phyloP scores from a whole-genome alignment of 345 rosid species.

The Mercurialis annua region DNA sequence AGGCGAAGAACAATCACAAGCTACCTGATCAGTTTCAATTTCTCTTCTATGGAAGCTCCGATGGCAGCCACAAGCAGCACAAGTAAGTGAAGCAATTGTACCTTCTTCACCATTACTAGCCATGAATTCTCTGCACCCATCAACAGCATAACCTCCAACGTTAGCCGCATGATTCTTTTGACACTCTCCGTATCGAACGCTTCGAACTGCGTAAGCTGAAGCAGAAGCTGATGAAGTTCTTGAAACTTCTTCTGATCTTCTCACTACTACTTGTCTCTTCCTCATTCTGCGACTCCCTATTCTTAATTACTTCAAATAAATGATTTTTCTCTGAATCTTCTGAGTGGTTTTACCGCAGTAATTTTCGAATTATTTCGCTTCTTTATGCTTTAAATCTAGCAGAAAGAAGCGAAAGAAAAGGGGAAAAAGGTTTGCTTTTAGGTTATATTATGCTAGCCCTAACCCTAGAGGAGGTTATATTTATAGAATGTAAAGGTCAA shows the following conservation, averaged over 20 bases:
- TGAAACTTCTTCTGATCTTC: constrained; percentile 51
- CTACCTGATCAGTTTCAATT: constrained; percentile 53
- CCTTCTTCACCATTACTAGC: constrained; percentile 50
- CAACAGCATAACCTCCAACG: constrained; percentile 68
- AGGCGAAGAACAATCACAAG: constrained; percentile 56
- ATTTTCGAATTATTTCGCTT: constrained; percentile 9
- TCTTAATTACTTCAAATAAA: neutral
- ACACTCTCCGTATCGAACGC: constrained; percentile 65
- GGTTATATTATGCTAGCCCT: constrained; percentile 35
- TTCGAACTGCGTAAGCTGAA: constrained; percentile 42
- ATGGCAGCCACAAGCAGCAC: constrained; percentile 41
- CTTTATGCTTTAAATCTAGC: constrained; percentile 5
- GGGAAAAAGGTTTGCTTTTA: constrained; percentile 16
- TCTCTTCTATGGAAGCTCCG: constrained; percentile 33
- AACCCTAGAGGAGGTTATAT: constrained; percentile 45
- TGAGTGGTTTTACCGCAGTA: constrained; percentile 1
- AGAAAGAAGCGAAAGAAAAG: constrained; percentile 6
- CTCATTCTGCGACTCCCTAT: constrained; percentile 38
- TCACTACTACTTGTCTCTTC: constrained; percentile 68
- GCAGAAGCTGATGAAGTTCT: constrained; percentile 33
- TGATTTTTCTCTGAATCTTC: constrained; percentile 9
- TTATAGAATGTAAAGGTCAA: constrained; percentile 31
- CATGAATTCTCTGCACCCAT: constrained; percentile 85
- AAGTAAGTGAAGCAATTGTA: constrained; percentile 26
- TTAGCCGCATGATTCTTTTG: constrained; percentile 76